Evolutionary conservation across 225 moss, liverwort and hornwort species (phyloP), one percentile per base, ranked within the genome.

Genomic region (Physcomitrellopsis africana): DNA sequence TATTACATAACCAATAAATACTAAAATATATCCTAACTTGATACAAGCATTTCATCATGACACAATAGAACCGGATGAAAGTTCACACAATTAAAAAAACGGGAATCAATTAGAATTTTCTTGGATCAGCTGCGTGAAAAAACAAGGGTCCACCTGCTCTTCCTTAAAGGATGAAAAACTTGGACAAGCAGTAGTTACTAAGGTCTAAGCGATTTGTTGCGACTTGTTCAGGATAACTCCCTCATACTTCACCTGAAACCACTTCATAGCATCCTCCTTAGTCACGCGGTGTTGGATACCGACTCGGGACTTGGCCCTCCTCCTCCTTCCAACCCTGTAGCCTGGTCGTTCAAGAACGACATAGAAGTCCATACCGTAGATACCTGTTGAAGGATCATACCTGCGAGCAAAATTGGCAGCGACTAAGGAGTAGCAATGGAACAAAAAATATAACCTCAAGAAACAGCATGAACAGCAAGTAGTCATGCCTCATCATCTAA

Each of bases 291-390:
- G 80, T 22, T 80, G 80, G 41, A 80, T 80, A 55, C 80, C 80
- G 14, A 80, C 80, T 69, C 80, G 74, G 47, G 80, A 80, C 69
- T 80, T 80, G 3, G 80, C 74, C 48, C 80, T 68, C 54, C 80
- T 65, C 45, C 80, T 75, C 15, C 80, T 69, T 64, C 80, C 80
- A 7, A 80, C 80, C 10, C 80, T 75, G 80, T 80, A 80, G 1
- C 80, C 80, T 23, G 80, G 80, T 37, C 80, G 80, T 55, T 80
- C 80, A 75, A 80, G 80, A 48, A 80, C 75, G 32, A 80, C 80
- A 48, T 80, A 80, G 74, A 80, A 80, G 63, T 80, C 80, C 80
- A 80, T 80, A 46, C 80, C 80, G 55, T 80, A 80, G 74, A 80
- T 80, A 68, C 80, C 80, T 44, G 80, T 80, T 47, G 80, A 80